Evolutionary conservation across 257 asterid species (phyloP).

Genomic region (Nicotiana otophora): DNA sequence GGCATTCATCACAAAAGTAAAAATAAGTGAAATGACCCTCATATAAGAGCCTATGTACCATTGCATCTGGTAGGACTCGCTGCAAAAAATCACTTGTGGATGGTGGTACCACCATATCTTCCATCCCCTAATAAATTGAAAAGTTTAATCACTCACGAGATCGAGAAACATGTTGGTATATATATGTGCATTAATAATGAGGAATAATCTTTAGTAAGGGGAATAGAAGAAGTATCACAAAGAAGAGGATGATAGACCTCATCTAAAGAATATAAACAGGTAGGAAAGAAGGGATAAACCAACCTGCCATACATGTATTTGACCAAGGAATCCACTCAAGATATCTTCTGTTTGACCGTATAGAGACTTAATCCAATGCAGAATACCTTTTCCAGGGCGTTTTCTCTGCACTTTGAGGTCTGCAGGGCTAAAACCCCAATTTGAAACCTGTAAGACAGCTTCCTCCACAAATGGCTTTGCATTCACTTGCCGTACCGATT

Average conservation of each 20-base stretch:
- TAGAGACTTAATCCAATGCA: conserved; percentile 64
- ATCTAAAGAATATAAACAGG: not conserved
- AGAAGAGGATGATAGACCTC: not conserved
- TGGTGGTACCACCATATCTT: conserved; percentile 82
- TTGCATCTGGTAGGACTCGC: conserved; percentile 77
- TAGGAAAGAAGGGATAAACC: conserved; percentile 13
- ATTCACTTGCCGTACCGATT: conserved; percentile 73
- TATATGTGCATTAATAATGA: not conserved
- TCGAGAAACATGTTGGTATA: conserved; percentile 2
- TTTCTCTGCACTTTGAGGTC: conserved; percentile 59
- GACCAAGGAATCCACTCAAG: conserved; percentile 71
- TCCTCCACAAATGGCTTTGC: conserved; percentile 80
- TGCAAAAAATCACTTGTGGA: conserved; percentile 68
- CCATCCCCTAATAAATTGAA: conserved; percentile 50
- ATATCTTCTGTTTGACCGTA: conserved; percentile 49
- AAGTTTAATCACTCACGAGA: not conserved
- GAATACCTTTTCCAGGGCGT: conserved; percentile 45
- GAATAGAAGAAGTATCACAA: not conserved
- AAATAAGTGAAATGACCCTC: conserved; percentile 90
- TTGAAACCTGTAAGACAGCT: conserved; percentile 72
- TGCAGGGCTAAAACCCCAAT: conserved; percentile 84
- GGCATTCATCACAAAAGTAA: conserved; percentile 81
- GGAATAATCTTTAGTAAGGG: not conserved
- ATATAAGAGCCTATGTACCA: conserved; percentile 75
- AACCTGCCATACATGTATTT: conserved; percentile 96